Evolutionary conservation across 2,329 filamentous ascomycete species (phyloP), one percentile per base, ranked within the genome.

Genomic region (Fusarium stilboides): DNA sequence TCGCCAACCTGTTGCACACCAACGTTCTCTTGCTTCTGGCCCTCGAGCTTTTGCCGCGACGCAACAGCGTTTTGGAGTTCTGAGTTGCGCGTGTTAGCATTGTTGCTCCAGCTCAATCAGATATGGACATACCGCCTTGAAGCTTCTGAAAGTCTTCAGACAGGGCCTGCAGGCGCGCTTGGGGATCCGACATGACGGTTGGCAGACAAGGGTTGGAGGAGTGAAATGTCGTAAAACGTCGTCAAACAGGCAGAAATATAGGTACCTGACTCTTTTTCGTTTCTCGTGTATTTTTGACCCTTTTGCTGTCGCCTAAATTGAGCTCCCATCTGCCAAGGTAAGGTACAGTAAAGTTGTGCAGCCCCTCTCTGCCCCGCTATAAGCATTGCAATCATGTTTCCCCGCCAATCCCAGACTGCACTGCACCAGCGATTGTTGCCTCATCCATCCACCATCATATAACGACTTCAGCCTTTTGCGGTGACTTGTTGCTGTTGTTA

Each of bases 11-110:
- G 92, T 79, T 97, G 90, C 12, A 99, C 96, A 17, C 92, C 91
- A 49, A 91, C 83, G 78, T 98, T 99, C 80, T 99, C 96, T 77
- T 97, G 93, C 79, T 92, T 92, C 80, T 99, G 96, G 8, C 94
- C 92, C 79, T 98, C 94, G 8, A 99, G 89, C 81, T 92, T 97
- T 82, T 99, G 94, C 68, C 94, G 89, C 12, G 94, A 92, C 44
- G 90, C 86, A 26, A 98, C 89, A 19, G 89, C 84, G 43, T 85
- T 87, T 79, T 94, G 92, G 57, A 98, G 87, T 73, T 98, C 96
- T 97, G 54, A 8, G 26, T 20, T 17, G n/a, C 22, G 19, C 4
- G 33, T 40, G 50, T 74, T 36, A 73, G 67, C n/a, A 50, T 31
- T 19, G 26, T 33, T 20, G 55, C 22, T 17, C 19, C 13, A 7